Evolutionary conservation across 2,329 filamentous ascomycete species (phyloP).

Genomic region (Lecanicillium sp.): DNA sequence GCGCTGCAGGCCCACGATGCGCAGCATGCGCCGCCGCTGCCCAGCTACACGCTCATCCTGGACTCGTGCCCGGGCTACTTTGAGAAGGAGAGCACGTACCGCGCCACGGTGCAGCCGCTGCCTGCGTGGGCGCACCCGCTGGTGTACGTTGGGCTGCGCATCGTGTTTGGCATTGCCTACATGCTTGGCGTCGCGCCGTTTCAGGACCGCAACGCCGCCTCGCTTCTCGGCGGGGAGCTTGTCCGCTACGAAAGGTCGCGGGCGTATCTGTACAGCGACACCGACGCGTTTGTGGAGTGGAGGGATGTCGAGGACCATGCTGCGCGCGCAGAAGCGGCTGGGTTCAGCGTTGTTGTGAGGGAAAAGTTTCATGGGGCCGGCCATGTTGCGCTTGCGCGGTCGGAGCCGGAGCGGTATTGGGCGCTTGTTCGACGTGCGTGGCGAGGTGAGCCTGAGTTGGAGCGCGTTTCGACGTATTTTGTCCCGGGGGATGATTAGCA

Average conservation of each 20-base stretch:
- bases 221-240: conserved; percentile 26
- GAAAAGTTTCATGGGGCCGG: conserved; percentile 39
- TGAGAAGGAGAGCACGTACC: conserved; percentile 28
- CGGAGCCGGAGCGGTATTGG: conserved; percentile 44
- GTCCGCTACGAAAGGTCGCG: conserved; percentile 32
- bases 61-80: conserved; percentile 31
- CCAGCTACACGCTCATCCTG: conserved; percentile 3
- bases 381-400: conserved; percentile 43
- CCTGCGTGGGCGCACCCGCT: conserved; percentile 26
- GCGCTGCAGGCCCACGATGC: conserved; percentile 21
- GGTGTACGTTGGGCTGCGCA: conserved; percentile 23
- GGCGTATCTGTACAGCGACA: conserved; percentile 43
- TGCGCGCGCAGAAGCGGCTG: conserved; percentile 27
- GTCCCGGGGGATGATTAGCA: too few species aligned
- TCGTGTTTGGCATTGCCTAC: conserved; percentile 23
- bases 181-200: conserved; percentile 19
- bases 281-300: conserved; percentile 38
- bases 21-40: conserved; percentile 25
- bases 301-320: conserved; percentile 41
- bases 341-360: conserved; percentile 31
- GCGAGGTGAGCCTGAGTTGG: too few species aligned
- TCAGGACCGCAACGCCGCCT: conserved; percentile 25
- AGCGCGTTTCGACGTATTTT: too few species aligned
- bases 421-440: too few species aligned
- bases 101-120: conserved; percentile 28